Conservation (phyloP, 805 yeast genomes). For the Lachancea thermotolerans region DNA sequence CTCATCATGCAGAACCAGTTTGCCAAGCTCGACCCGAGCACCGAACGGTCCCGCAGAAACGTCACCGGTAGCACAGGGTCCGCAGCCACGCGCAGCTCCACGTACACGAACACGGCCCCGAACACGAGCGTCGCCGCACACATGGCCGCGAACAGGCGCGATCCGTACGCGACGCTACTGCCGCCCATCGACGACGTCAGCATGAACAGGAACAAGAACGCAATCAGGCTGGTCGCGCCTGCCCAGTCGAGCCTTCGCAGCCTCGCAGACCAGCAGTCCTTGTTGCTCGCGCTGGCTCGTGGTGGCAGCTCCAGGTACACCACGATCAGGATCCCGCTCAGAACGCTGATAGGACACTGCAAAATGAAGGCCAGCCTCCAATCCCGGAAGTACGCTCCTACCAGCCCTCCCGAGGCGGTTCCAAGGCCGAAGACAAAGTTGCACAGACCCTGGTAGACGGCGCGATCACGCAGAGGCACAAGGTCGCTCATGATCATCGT, state of each 20-base stretch:
- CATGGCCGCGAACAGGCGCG: constrained; percentile 18
- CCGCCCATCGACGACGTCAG: constrained; percentile 51
- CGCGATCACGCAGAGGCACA: constrained; percentile 70
- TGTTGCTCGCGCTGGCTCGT: constrained; percentile 7
- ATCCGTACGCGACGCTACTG: constrained; percentile 38
- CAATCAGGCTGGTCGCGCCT: constrained; percentile 43
- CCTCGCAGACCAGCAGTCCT: constrained; percentile 41
- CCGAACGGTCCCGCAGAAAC: constrained; percentile 50
- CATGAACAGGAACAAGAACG: constrained; percentile 39
- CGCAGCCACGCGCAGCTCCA: constrained; percentile 37
- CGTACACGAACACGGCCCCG: constrained; percentile 37
- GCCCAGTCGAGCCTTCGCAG: constrained; percentile 49
- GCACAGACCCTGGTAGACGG: constrained; percentile 75
- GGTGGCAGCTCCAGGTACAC: constrained; percentile 31
- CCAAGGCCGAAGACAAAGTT: constrained; percentile 75
- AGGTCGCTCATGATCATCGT: constrained; percentile 74
- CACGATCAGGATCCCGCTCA: constrained; percentile 43
- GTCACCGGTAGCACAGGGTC: constrained; percentile 61
- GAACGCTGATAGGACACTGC: constrained; percentile 46
- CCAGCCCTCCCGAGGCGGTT: constrained; percentile 61
- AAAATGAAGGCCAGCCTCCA: constrained; percentile 60
- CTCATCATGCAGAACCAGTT: constrained; percentile 45
- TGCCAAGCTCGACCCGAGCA: constrained; percentile 56
- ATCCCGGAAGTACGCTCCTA: constrained; percentile 57
- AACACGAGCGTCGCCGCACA: constrained; percentile 24